These are phyloP conservation scores for Fusarium illudens DNA, from an alignment of 2,329 filamentous ascomycete species.

Conservation along the genomic window DNA sequence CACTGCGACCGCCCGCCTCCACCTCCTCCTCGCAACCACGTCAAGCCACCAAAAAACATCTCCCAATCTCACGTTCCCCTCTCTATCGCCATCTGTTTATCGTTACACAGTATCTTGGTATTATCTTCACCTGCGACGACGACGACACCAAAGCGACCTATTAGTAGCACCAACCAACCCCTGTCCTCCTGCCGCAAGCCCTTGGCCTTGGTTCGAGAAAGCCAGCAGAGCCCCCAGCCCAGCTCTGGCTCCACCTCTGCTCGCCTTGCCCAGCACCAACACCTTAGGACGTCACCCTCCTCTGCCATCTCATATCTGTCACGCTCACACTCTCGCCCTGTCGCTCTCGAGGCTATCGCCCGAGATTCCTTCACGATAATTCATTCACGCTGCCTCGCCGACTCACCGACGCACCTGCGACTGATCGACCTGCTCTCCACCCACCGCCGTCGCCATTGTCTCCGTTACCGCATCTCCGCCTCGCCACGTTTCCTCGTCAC, in stretches of 20 bases:
- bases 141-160: slow-evolving; percentile 6
- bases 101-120: slow-evolving; percentile 23
- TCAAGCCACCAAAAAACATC: slow-evolving; percentile 36
- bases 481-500: slow-evolving; percentile 27
- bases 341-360: slow-evolving; percentile 1
- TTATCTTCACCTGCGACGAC: slow-evolving; percentile 19
- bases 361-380: slow-evolving; percentile 11
- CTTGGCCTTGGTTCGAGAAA: slow-evolving; percentile 22
- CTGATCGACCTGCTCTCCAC: slow-evolving; percentile 6
- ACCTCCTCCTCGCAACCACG: slow-evolving; percentile 32
- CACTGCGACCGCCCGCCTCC: slow-evolving; percentile 25
- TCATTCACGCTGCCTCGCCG: not conserved
- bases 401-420: slow-evolving; percentile 11
- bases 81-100: slow-evolving; percentile 15
- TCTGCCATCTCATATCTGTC: slow-evolving; percentile 25
- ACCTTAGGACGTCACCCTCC: slow-evolving; percentile 28
- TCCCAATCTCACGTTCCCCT: slow-evolving; percentile 5
- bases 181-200: slow-evolving; percentile 4
- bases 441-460: slow-evolving; percentile 1
- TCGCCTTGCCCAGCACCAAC: slow-evolving; percentile 28
- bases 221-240: slow-evolving; percentile 6
- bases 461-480: slow-evolving; percentile 21
- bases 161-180: not conserved
- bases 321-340: slow-evolving; percentile 5
- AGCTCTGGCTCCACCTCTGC: slow-evolving; percentile 31